These are phyloP conservation scores for Nemania diffusa DNA, from an alignment of 2,329 filamentous ascomycete genomes.

Conservation along the genomic window DNA sequence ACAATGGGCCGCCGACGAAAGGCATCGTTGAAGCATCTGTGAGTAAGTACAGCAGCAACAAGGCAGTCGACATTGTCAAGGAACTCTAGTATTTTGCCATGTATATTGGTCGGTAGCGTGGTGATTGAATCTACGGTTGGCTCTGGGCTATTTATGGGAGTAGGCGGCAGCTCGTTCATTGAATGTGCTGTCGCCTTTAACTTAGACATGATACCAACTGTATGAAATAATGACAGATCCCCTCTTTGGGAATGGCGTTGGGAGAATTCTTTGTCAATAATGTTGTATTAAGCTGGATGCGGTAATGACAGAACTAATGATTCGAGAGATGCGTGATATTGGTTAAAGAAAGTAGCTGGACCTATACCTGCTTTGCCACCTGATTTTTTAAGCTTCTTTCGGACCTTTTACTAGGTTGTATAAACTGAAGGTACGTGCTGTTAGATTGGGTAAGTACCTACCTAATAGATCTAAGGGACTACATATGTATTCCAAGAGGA, in stretches of 20 bases:
- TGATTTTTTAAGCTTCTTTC: not conserved
- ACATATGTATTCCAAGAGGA: not conserved
- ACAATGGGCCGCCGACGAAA: not conserved
- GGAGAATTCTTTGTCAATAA: not conserved
- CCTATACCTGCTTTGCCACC: not conserved
- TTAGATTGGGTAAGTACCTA: not conserved
- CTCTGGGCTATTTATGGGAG: too few relatives aligned
- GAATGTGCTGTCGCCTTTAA: too few relatives aligned
- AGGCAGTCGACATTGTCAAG: not conserved
- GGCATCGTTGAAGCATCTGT: not conserved
- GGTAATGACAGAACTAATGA: not conserved
- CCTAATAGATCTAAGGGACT: not conserved
- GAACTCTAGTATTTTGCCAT: not conserved
- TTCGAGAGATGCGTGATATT: not conserved
- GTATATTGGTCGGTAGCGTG: not conserved
- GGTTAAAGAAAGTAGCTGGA: not conserved
- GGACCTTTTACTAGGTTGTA: not conserved
- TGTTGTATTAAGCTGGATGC: not conserved
- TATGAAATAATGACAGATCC: too few relatives aligned
- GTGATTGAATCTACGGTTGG: not conserved
- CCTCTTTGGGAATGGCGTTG: not conserved
- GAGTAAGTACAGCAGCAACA: not conserved
- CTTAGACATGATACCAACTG: too few relatives aligned
- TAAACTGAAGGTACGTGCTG: not conserved
- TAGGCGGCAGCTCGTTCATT: too few relatives aligned